These are phyloP conservation scores for Sesbania bispinosa DNA, from an alignment of 306 rosid species.

Conservation along the genomic window DNA sequence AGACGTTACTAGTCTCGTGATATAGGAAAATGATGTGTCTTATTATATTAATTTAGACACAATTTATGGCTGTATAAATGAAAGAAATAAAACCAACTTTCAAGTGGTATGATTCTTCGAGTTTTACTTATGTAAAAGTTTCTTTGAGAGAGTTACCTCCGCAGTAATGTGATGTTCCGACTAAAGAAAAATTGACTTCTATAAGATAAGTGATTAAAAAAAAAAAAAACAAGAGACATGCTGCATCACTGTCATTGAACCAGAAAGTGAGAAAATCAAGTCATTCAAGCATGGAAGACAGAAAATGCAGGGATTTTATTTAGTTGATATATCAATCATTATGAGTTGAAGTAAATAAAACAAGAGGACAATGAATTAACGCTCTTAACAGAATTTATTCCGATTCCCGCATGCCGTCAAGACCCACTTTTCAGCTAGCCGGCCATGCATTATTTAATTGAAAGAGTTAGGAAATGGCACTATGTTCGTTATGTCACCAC, in stretches of 20 bases:
- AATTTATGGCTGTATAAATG: neutral
- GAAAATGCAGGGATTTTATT: neutral
- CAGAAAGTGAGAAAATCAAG: neutral
- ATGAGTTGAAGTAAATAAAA: constrained; percentile 9
- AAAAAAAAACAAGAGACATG: no score
- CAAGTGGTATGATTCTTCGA: no score
- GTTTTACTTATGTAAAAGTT: no score
- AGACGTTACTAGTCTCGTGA: neutral
- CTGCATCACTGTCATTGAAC: constrained; percentile 4
- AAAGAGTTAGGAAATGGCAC: neutral
- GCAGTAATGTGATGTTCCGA: no score
- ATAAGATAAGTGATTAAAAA: no score
- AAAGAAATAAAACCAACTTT: no score
- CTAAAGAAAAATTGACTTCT: no score
- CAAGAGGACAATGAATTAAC: neutral
- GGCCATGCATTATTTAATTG: constrained; percentile 12
- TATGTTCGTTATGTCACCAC: neutral
- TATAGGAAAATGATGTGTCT: neutral
- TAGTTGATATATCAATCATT: constrained; percentile 9
- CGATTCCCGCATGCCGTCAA: constrained; percentile 1
- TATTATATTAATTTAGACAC: neutral
- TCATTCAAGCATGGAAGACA: neutral
- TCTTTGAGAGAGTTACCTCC: no score
- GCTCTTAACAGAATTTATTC: constrained; percentile 24
- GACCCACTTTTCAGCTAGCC: constrained; percentile 19